Evolutionary conservation across 495 filamentous ascomycete species (phyloP).

Genomic region (Sabuloglossum arenarium): DNA sequence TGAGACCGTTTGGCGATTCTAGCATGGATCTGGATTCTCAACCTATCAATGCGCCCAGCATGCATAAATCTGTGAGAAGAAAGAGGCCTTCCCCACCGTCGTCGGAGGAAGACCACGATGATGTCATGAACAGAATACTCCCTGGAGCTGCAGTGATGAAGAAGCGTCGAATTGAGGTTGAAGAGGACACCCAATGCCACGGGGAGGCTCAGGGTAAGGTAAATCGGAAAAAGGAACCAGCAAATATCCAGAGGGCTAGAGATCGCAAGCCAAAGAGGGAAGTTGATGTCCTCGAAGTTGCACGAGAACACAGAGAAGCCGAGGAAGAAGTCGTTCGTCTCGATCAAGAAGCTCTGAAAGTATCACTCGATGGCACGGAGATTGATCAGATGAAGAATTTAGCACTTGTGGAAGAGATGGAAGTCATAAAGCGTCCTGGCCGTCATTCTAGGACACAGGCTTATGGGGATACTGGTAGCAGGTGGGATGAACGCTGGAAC

Average conservation of each 20-base stretch:
- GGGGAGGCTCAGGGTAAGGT: slow-evolving; percentile 4
- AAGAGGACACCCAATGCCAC: slow-evolving; percentile 18
- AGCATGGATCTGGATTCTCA: slow-evolving; percentile 16
- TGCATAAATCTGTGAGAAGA: slow-evolving; percentile 2
- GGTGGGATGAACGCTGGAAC: slow-evolving; percentile 88
- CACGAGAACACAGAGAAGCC: slow-evolving; percentile 43
- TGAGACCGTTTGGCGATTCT: neutral
- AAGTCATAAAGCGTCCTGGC: slow-evolving; percentile 21
- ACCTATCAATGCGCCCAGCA: neutral
- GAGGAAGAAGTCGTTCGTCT: slow-evolving; percentile 38
- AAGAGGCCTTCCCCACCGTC: slow-evolving; percentile 25
- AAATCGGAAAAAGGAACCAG: slow-evolving; percentile 9
- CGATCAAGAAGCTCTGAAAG: slow-evolving; percentile 36
- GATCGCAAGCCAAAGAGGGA: slow-evolving; percentile 24
- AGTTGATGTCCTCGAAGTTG: slow-evolving; percentile 47
- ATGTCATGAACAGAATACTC: slow-evolving; percentile 41
- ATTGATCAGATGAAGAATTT: slow-evolving; percentile 52
- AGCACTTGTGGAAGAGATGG: slow-evolving; percentile 65
- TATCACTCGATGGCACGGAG: slow-evolving; percentile 34
- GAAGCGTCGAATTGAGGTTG: slow-evolving; percentile 34
- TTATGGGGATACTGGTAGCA: slow-evolving; percentile 15
- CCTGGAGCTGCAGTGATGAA: slow-evolving; percentile 57
- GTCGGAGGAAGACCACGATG: slow-evolving; percentile 24
- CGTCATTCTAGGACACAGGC: slow-evolving; percentile 11
- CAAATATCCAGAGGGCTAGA: slow-evolving; percentile 8